Conservation (phyloP, 2,329 filamentous ascomycete species). For the Stagonosporopsis rhizophila region DNA sequence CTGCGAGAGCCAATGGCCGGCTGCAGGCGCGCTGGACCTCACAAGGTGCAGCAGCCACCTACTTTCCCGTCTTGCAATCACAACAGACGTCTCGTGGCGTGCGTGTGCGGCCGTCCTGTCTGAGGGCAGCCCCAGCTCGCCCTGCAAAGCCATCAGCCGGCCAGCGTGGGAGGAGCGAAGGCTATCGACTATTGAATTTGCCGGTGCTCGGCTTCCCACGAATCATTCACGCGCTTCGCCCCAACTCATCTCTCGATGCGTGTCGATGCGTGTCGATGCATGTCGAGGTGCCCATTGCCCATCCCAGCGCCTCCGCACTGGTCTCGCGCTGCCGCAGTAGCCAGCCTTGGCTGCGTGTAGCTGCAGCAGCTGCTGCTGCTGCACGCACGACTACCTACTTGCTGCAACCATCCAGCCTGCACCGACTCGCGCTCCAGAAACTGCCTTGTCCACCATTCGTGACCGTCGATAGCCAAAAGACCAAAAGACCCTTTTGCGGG, state of each 20-base stretch:
- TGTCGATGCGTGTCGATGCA: slow-evolving; percentile 7
- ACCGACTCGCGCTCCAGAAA: slow-evolving; percentile 6
- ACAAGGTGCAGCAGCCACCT: slow-evolving; percentile 7
- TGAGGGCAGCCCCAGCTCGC: not conserved
- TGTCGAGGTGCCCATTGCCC: slow-evolving; percentile 10
- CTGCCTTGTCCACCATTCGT: not conserved
- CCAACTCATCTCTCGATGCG: slow-evolving; percentile 10
- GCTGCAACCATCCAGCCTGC: not conserved
- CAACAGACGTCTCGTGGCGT: not conserved
- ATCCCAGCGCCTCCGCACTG: slow-evolving; percentile 10
- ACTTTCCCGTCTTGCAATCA: slow-evolving; percentile 15
- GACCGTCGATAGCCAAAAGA: not conserved
- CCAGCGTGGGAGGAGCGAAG: not conserved
- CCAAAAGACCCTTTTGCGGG: slow-evolving; percentile 18
- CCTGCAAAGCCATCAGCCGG: slow-evolving; percentile 1
- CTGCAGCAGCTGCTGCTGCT: slow-evolving; percentile 1
- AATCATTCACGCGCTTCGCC: slow-evolving; percentile 8
- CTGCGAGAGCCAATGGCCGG: slow-evolving; percentile 7
- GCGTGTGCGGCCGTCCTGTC: slow-evolving; percentile 4
- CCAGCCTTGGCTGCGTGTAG: slow-evolving; percentile 9
- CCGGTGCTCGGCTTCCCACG: slow-evolving; percentile 9
- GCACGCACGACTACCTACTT: not conserved
- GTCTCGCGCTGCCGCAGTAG: slow-evolving; percentile 11
- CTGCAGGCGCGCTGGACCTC: not conserved
- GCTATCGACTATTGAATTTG: slow-evolving; percentile 9